These are phyloP conservation scores for Suillus decipiens DNA, from an alignment of 768 basidiomycete genomes.

Conservation along the genomic window DNA sequence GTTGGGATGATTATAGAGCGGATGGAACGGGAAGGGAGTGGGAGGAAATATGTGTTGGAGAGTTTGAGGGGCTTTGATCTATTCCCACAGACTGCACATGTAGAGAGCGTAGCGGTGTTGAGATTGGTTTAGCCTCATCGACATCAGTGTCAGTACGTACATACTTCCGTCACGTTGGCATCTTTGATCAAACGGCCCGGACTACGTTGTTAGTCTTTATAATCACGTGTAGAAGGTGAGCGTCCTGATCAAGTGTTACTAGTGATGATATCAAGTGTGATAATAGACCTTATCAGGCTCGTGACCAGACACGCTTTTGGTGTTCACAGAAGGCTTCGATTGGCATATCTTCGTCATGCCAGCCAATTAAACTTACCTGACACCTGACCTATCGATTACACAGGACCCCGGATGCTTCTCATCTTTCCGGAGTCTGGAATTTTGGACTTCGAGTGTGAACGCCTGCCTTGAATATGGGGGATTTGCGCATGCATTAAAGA, in stretches of 20 bases:
- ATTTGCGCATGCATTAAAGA: background rate
- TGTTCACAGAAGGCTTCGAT: background rate
- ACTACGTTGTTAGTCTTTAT: background rate
- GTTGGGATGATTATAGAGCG: constrained; percentile 66
- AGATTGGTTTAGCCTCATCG: constrained; percentile 37
- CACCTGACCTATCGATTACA: background rate
- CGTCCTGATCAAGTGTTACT: background rate
- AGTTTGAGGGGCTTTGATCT: constrained; percentile 88
- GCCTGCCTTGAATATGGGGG: background rate
- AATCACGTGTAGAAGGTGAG: background rate
- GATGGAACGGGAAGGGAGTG: constrained; percentile 42
- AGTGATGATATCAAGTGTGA: background rate
- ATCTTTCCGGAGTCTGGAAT: background rate
- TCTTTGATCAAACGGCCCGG: background rate
- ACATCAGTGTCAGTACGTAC: background rate
- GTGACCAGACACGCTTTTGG: background rate
- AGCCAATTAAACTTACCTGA: background rate
- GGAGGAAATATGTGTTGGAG: constrained; percentile 71
- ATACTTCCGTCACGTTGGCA: background rate
- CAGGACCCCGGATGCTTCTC: background rate
- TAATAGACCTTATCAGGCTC: background rate
- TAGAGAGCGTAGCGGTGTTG: constrained; percentile 79
- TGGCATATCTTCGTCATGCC: background rate
- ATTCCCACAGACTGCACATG: constrained; percentile 96
- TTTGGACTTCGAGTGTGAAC: background rate